Evolutionary conservation across 352 stramenopile species (phyloP), one percentile per base, ranked within the genome.

Genomic region (Blastocystis sp.): DNA sequence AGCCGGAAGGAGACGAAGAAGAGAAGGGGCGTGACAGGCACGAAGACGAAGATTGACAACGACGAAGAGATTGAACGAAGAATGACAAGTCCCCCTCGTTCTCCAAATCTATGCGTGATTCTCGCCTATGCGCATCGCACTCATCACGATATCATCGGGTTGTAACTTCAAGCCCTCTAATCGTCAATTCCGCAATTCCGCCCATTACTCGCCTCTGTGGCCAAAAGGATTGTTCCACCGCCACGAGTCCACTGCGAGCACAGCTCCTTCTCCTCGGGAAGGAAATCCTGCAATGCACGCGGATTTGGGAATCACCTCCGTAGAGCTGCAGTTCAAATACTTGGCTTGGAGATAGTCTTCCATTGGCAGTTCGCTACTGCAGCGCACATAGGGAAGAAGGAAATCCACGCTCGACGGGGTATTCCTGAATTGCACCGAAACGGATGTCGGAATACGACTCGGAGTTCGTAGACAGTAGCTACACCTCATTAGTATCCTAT

Each of bases 331-430:
- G 17, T 42, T 2, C 48, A 70, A 17, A 21, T 59, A 84, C 42
- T 84, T 84, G 10, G 74, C 74, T 17, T 84, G 54, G 14, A 84
- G 21, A 45, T 84, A 84, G 2, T 14, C 45, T 1, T 66, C 14
- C 11, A 69, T 45, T 10, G 74, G 4, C 3, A 38, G 17, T 59
- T 68, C 60, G 21, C 45, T 17, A 38, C 40, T 63, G 28, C 57
- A 62, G 21, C 74, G 54, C 57, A 84, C 54, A 38, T 43, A 59
- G 14, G 74, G 74, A n/a, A 76, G 66, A 59, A 21, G 21, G 3
- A 76, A 4, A 19, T 24, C 9, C 24, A 76, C 9, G 38, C 10
- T 45, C 21, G 28, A 24, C 3, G 54, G 1, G 1, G 2, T 21
- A n/a, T 76, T 38, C 54, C 9, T 24, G 38, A 84, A 43, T 24